Conservation (phyloP, 2,329 filamentous ascomycete species). For the Pestalotiopsis sp. region DNA sequence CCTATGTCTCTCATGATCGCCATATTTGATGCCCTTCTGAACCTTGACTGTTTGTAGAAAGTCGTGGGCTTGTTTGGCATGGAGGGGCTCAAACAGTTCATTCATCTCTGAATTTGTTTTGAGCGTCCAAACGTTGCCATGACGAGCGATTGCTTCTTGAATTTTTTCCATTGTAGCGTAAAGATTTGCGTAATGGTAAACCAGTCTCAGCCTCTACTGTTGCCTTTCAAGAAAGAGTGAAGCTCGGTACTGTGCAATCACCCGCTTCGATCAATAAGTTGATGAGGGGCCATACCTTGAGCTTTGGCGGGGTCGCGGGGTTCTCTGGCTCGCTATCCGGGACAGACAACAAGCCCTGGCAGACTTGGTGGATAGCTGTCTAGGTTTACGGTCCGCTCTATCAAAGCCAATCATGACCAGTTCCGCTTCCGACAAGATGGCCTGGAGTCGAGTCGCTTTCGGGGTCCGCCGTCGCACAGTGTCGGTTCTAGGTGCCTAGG, state of each 20-base stretch:
- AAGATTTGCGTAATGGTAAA: neutral
- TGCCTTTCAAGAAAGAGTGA: neutral
- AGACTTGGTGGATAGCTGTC: neutral
- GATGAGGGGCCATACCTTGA: neutral
- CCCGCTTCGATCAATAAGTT: no score
- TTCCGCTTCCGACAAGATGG: conserved; percentile 5
- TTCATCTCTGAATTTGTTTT: conserved; percentile 6
- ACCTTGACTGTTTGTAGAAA: neutral
- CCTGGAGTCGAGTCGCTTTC: neutral
- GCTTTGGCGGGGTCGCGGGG: neutral
- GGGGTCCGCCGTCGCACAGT: neutral
- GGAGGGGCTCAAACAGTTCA: conserved; percentile 2
- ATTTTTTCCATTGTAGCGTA: conserved; percentile 6
- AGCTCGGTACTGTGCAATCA: no score
- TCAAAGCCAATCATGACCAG: conserved; percentile 1
- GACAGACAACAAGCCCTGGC: neutral
- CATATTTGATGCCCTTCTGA: conserved; percentile 1
- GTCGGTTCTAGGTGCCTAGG: neutral
- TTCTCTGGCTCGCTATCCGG: neutral
- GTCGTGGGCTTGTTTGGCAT: neutral
- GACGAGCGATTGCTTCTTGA: neutral
- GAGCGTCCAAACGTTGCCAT: conserved; percentile 6
- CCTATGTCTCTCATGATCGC: conserved; percentile 4
- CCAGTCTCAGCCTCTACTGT: neutral
- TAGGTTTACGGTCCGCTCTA: conserved; percentile 2